These are phyloP conservation scores for Xerocomus brunneocitrinus DNA, from an alignment of 768 basidiomycete genomes.

Conservation along the genomic window DNA sequence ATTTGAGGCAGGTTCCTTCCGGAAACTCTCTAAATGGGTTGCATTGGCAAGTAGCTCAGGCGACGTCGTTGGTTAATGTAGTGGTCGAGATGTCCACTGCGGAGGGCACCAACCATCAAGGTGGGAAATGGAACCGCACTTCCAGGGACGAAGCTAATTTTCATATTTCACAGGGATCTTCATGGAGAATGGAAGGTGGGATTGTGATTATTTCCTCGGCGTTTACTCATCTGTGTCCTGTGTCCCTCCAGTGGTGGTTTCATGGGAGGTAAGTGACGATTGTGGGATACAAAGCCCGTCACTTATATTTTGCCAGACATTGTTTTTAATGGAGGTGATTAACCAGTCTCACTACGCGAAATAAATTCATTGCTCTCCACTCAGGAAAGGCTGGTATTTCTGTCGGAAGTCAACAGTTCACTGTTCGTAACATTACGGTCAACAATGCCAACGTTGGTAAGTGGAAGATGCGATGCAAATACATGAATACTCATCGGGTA, in stretches of 20 bases:
- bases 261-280: conserved; percentile 47
- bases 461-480: background rate
- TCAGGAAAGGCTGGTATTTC: conserved; percentile 55
- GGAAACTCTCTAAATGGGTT: conserved; percentile 54
- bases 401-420: conserved; percentile 79
- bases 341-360: background rate
- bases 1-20: conserved; percentile 53
- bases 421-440: conserved; percentile 57
- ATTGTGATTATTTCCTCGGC: no score
- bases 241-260: conserved; percentile 35
- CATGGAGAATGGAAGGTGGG: conserved; percentile 70
- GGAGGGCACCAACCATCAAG: conserved; percentile 59
- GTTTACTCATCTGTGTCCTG: background rate
- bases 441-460: conserved; percentile 41
- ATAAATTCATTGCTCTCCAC: background rate
- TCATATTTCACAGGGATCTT: conserved; percentile 39
- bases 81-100: conserved; percentile 65
- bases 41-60: conserved; percentile 84
- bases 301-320: conserved; percentile 27
- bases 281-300: background rate
- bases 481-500: background rate
- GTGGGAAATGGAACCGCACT: conserved; percentile 28
- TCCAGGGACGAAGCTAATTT: background rate
- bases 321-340: conserved; percentile 39
- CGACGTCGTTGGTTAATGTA: conserved; percentile 69